These are phyloP conservation scores for Podaxis mareebaensis DNA, from an alignment of 768 basidiomycete species.

Conservation along the genomic window DNA sequence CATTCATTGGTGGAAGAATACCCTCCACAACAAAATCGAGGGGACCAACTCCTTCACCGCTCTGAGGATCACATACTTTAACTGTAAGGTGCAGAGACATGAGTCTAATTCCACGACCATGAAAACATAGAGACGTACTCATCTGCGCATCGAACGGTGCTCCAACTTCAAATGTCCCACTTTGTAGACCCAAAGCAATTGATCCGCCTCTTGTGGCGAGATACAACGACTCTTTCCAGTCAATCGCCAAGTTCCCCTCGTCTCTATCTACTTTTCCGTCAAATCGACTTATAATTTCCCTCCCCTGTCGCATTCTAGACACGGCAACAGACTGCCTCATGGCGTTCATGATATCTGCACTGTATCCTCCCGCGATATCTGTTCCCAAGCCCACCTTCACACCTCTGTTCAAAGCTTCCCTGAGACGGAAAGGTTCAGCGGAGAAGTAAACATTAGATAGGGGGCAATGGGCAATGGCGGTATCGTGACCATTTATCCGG, in stretches of 20 bases:
- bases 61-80: slow-evolving; percentile 41
- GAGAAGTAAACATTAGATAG: slow-evolving; percentile 90
- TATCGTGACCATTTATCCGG: slow-evolving; percentile 48
- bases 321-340: slow-evolving; percentile 81
- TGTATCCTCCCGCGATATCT: slow-evolving; percentile 88
- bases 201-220: slow-evolving; percentile 84
- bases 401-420: slow-evolving; percentile 64
- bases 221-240: slow-evolving; percentile 82
- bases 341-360: slow-evolving; percentile 69
- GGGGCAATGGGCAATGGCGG: slow-evolving; percentile 84
- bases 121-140: slow-evolving; percentile 47
- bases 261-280: slow-evolving; percentile 7
- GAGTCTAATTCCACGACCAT: neutral
- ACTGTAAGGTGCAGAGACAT: slow-evolving; percentile 34
- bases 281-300: slow-evolving; percentile 28
- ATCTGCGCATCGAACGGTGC: slow-evolving; percentile 75
- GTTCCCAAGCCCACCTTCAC: slow-evolving; percentile 81
- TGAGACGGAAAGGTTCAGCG: slow-evolving; percentile 62
- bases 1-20: slow-evolving; percentile 17
- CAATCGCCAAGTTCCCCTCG: slow-evolving; percentile 44
- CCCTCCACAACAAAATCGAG: slow-evolving; percentile 67
- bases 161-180: slow-evolving; percentile 60
- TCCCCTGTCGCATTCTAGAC: slow-evolving; percentile 68
- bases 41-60: slow-evolving; percentile 50
- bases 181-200: slow-evolving; percentile 58